These are phyloP conservation scores for Citrus australasica DNA, from an alignment of 345 rosid genomes.

Conservation along the genomic window DNA sequence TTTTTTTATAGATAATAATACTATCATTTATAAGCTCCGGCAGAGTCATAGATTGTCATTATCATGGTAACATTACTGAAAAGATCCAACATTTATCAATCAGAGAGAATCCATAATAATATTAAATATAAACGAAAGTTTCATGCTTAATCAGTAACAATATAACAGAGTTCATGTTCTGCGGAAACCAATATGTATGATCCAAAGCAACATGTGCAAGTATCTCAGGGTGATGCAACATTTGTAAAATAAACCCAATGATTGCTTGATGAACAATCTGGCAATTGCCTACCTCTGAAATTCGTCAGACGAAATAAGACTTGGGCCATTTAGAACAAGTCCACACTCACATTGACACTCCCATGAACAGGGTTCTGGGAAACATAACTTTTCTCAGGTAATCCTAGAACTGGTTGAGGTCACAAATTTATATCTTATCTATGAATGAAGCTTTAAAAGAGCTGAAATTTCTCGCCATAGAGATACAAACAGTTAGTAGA, in stretches of 20 bases:
- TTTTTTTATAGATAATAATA: neutral
- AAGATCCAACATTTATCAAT: neutral
- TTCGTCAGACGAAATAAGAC: neutral
- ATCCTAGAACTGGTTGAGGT: neutral
- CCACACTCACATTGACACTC: neutral
- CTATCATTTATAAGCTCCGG: neutral
- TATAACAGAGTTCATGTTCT: neutral
- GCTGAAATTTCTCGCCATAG: neutral
- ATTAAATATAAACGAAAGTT: neutral
- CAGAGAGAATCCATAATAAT: neutral
- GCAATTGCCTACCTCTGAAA: neutral
- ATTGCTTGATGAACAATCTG: neutral
- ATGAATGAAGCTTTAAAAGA: neutral
- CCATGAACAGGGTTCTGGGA: neutral
- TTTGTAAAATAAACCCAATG: neutral
- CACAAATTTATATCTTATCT: neutral
- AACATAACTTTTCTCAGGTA: neutral
- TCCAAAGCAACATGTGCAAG: neutral
- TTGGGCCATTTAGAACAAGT: neutral
- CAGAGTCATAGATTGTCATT: neutral
- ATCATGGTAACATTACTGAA: neutral
- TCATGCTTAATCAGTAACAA: neutral
- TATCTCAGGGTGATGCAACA: too few relatives aligned
- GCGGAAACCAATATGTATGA: neutral
- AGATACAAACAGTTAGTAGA: neutral